Evolutionary conservation across 192 early-diverging fungal species (phyloP), one percentile per base, ranked within the genome.

Genomic region (Endogone sp.): DNA sequence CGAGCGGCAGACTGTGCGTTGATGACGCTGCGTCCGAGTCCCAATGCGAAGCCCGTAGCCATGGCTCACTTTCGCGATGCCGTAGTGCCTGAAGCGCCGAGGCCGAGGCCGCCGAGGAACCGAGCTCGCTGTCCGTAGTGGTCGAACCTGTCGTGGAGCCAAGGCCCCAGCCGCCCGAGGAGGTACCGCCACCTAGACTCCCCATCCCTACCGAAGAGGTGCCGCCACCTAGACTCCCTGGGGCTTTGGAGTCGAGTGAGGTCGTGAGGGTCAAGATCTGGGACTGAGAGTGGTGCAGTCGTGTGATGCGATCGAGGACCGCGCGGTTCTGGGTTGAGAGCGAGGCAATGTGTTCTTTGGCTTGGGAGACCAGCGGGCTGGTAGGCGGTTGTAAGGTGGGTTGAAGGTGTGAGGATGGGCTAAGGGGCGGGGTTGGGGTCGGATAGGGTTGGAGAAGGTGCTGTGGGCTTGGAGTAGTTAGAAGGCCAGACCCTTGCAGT

Each of bases 251-350:
- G 37, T 11, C 37, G 37, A 11, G 9, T 16, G 37, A 16, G 37
- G 1, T 49, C 9, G 37, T 49, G 37, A 49, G 37, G 37, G 57
- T 32, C 29, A 72, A 29, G 29, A 66, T 54, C 67, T 72, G 71
- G 29, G 71, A 68, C 25, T 67, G 55, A 13, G 66, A 57, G 60
- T 72, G 56, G 3, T 68, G 64, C 55, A 72, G 30, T 25, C 56
- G 28, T 27, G 21, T 72, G n/a, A 72, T 58, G 44, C 67, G 65
- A 31, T 72, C 71, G 31, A 72, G 66, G 23, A 67, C 62, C 71
- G 16, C 37, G 37, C 37, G 37, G 37, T 49, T 49, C 37, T 49
- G 37, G 37, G 37, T 49, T 16, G 37, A 11, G 37, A 49, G 37
- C 37, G 37, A 49, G 37, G 37, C 37, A 16, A 49, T 49, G 16